Base-by-base conservation (phyloP, 768 basidiomycete genomes). In the Mrakia gelida region DNA sequence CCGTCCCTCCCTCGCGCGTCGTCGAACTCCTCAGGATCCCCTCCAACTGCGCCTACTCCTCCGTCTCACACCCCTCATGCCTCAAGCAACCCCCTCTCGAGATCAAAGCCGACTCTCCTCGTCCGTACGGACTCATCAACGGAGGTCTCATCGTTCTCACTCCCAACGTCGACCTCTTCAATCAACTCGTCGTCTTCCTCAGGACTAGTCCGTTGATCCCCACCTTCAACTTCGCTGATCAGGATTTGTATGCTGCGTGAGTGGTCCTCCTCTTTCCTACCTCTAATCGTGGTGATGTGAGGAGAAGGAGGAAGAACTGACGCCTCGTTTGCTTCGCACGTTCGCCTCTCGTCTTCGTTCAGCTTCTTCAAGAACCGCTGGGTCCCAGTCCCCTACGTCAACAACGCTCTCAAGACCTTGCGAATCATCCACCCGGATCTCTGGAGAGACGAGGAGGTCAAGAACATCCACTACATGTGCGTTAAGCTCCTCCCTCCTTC, bases 321-420 rank as follows among this genome's bases (percentile, higher is more conserved):
- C 59, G 10, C 30, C 45, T 52, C 21, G 9, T 52, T n/a, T n/a
- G 10, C 26, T 63, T 30, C n/a, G 62, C 62, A 28, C 32, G 34
- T 34, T 10, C 26, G 67, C n/a, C 49, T 26, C 15, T 41, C 41
- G 30, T 59, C 45, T 23, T 52, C 49, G 49, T 9, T 3, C 70
- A 79, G 78, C 6, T 79, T 75, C 63, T 77, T 80, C 75, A 72
- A 71, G n/a, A 71, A 67, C 61, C 89, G 84, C 82, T 95, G 93
- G 92, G 88, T 86, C 74, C 90, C 92, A 7, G 84, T 96, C 59
- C 88, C 90, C 0, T 97, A 92, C 90, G 90, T 90, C 79, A 95
- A 94, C 84, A 99, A 99, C 81, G 95, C 94, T 0, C 87, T 98
- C 80, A 95, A 94, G 85, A 92, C 95, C n/a, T 84, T 94, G 81